These are phyloP conservation scores for Phyllosticta citriasiana DNA, from an alignment of 2,329 filamentous ascomycete species.

Conservation along the genomic window DNA sequence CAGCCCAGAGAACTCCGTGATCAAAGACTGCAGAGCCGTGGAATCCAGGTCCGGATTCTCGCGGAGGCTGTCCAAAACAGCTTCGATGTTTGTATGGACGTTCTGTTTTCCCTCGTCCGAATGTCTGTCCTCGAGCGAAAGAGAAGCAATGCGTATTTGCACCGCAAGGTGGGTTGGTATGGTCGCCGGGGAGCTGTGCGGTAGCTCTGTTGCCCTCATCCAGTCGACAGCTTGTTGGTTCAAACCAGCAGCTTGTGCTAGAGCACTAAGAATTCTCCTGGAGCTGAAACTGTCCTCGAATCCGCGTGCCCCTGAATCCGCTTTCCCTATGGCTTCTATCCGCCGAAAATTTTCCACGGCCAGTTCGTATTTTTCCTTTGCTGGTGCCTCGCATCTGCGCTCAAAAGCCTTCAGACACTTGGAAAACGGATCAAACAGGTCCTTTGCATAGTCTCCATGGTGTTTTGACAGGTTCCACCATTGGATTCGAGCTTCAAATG, in stretches of 20 bases:
- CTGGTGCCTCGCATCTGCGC: conserved; percentile 37
- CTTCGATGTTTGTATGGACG: conserved; percentile 15
- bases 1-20: conserved; percentile 18
- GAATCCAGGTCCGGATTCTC: conserved; percentile 23
- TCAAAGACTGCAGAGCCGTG: conserved; percentile 25
- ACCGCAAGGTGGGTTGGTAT: neutral
- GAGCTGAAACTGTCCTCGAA: neutral
- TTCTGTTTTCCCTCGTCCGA: conserved; percentile 15
- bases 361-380: conserved; percentile 31
- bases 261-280: conserved; percentile 18
- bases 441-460: conserved; percentile 49
- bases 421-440: conserved; percentile 55
- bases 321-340: neutral
- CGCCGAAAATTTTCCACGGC: conserved; percentile 12
- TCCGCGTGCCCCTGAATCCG: neutral
- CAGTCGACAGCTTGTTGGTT: conserved; percentile 25
- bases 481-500: conserved; percentile 49
- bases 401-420: conserved; percentile 53
- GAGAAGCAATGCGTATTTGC: conserved; percentile 20
- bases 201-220: conserved; percentile 13
- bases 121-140: conserved; percentile 21
- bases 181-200: neutral
- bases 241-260: conserved; percentile 25
- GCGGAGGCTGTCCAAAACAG: conserved; percentile 19
- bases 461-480: conserved; percentile 59